A percentile compares a stretch with the other conserved stretches of the same genome.
Conservation (phyloP, 495 filamentous ascomycete species). For the Trichoderma parareesei region DNA sequence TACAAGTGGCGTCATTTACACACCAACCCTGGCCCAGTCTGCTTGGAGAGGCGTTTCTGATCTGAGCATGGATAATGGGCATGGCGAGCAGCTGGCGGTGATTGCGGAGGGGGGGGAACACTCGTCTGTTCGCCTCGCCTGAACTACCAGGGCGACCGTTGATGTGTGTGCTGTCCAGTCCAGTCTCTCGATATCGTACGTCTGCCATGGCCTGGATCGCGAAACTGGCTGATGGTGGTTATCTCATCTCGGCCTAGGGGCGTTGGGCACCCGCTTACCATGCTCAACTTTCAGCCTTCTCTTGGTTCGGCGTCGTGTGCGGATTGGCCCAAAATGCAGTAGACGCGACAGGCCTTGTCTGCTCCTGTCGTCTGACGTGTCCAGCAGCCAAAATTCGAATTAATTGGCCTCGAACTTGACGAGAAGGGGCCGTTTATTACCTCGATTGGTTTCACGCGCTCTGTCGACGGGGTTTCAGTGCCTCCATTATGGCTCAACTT, state of each 20-base stretch:
- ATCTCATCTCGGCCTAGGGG: not conserved
- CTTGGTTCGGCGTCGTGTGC: not conserved
- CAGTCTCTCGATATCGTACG: not conserved
- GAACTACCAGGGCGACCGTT: not conserved
- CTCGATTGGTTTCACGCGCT: constrained; percentile 6
- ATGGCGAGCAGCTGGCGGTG: not conserved
- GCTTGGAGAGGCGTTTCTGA: constrained; percentile 1
- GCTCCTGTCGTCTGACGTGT: not conserved
- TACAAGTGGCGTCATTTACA: constrained; percentile 6
- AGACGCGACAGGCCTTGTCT: not conserved
- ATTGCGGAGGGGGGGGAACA: not conserved
- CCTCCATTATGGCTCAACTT: constrained; percentile 1
- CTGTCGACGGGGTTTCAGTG: not conserved
- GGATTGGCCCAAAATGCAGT: not conserved
- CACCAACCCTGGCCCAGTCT: not conserved
- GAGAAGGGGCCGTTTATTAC: constrained; percentile 7
- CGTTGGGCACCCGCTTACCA: not conserved
- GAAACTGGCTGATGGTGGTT: not conserved
- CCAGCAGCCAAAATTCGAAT: not conserved
- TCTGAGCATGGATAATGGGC: constrained; percentile 6
- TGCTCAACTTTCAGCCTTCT: constrained; percentile 8
- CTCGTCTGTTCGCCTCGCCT: not conserved
- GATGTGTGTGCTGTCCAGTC: too few relatives aligned
- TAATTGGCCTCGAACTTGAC: not conserved
- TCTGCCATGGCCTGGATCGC: not conserved